Evolutionary conservation across 1,284 basidiomycete genomes (phyloP).

Genomic region (Cystobasidium sp.): DNA sequence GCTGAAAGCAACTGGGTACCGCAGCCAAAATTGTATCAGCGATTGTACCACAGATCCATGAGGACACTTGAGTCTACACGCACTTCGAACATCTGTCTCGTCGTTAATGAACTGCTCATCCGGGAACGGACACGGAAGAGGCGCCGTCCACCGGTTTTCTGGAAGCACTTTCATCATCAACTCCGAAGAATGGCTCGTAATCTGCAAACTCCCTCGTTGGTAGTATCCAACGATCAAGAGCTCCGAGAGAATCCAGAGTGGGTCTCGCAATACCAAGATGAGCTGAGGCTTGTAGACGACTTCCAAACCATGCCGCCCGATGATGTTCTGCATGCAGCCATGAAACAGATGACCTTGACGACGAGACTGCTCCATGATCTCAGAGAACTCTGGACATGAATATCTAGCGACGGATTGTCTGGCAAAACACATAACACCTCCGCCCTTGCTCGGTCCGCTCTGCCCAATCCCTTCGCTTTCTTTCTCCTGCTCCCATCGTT

Average conservation of each 20-base stretch:
- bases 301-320: conserved; percentile 8
- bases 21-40: neutral
- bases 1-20: neutral
- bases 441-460: too few species aligned
- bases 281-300: neutral
- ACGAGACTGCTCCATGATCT: too few species aligned
- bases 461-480: too few species aligned
- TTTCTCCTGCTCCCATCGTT: too few species aligned
- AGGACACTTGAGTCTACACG: neutral
- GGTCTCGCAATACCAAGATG: neutral
- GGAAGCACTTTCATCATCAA: neutral
- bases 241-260: neutral
- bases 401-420: too few species aligned
- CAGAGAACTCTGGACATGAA: too few species aligned
- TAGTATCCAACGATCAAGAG: conserved; percentile 8
- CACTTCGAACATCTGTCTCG: conserved; percentile 4
- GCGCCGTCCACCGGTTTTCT: conserved; percentile 1
- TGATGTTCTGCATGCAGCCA: neutral
- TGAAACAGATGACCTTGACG: neutral
- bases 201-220: neutral
- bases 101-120: neutral
- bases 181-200: neutral
- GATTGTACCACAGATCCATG: neutral
- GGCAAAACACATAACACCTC: too few species aligned
- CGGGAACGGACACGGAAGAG: neutral